Evolutionary conservation across 495 filamentous ascomycete genomes (phyloP), one percentile per base, ranked within the genome.

Genomic region (Melanomma pulvis-pyrius): DNA sequence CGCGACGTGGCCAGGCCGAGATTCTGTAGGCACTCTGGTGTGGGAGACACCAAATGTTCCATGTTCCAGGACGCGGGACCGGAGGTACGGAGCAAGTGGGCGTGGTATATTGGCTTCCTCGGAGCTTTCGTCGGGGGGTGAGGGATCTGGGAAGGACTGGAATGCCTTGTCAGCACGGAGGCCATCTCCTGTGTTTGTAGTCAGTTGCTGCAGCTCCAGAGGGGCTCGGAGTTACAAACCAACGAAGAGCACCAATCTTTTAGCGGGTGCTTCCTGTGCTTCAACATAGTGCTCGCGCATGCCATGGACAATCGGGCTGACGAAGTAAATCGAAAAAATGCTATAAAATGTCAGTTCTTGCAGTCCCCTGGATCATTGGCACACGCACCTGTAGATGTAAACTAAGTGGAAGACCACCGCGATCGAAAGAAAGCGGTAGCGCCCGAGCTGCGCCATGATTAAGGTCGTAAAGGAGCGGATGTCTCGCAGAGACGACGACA

Each of bases 31-130:
- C 2, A 99, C 92, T 52, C 96, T 89, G 26, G 96, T 99, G 78
- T 99, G 96, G 13, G 94, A 98, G 53, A 99, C 92, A 15, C 96
- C 96, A 76, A 99, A 99, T 2, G 96, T 99, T n/a, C 96, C 96
- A 70, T 96, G 84, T 61, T 87, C 82, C 30, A 97, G 82, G 21
- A 96, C 89, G 68, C 88, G 87, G 25, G 92, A 96, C 66, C 96
- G 92, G 68, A 99, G 82, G 74, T 92, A 99, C 3, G 96, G 96
- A n/a, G 93, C 90, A 25, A 97, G 83, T 54, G 92, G 88, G 74
- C 91, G 83, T 29, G 88, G 85, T 36, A 76, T 73, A 21, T 85
- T 76, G 21, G 86, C 83, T 30, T 67, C 69, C 47, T 80, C 73
- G 53, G 77, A 75, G 53, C 80, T 71, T 70, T 85, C 81, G 63